Conservation (phyloP, 116 monocot species). For the Iris pallida region DNA sequence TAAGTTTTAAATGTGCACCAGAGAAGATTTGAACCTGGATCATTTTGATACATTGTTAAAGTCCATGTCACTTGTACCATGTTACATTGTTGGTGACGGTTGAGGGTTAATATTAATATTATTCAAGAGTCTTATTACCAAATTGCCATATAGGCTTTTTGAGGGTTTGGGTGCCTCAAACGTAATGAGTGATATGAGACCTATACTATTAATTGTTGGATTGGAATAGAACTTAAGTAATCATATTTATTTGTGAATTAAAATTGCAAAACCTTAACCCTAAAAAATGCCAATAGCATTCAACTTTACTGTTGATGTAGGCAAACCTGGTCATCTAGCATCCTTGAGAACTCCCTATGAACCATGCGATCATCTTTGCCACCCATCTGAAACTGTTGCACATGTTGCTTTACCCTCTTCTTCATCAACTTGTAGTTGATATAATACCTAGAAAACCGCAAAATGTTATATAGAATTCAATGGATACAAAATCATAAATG, state of each 20-base stretch:
- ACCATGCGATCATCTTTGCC: slow-evolving; percentile 39
- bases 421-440: slow-evolving; percentile 83
- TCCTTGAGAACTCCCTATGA: slow-evolving; percentile 63
- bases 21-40: too few relatives aligned
- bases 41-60: too few relatives aligned
- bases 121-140: too few relatives aligned
- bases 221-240: background rate
- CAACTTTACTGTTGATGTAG: background rate
- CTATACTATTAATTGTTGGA: background rate
- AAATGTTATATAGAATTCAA: slow-evolving; percentile 2
- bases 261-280: background rate
- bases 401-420: slow-evolving; percentile 67
- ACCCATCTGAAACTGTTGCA: slow-evolving; percentile 21
- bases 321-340: slow-evolving; percentile 65
- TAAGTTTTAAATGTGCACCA: too few relatives aligned
- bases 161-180: background rate
- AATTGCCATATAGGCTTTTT: background rate
- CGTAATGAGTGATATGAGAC: background rate
- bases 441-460: slow-evolving; percentile 42
- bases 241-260: background rate
- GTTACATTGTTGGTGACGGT: too few relatives aligned
- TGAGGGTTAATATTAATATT: too few relatives aligned
- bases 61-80: too few relatives aligned
- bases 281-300: background rate
- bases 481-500: too few relatives aligned